Evolutionary conservation across 192 early-diverging fungal genomes (phyloP), one percentile per base, ranked within the genome.

Genomic region (Obelidium mucronatum): DNA sequence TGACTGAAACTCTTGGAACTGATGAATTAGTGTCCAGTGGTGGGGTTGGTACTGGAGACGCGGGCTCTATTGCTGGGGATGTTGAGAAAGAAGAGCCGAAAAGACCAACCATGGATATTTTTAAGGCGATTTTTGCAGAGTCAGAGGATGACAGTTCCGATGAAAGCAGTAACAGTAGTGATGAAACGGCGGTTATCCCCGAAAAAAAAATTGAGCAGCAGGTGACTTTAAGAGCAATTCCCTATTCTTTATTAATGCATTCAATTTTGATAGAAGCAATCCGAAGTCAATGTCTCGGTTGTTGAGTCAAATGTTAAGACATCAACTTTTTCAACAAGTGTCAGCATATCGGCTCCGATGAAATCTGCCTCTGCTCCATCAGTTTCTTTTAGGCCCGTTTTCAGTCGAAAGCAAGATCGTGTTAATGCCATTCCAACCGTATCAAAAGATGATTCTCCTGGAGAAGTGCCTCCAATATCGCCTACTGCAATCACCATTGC

Each of bases 91-190:
- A 6, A 36, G 76, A 79, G 66, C 30, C 68, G 54, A 87, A 88
- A 54, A 80, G 92, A 58, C 92, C 93, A 2, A 76, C 93, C 1
- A 93, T 95, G 90, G 94, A 95, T 80, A 88, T 95, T 1, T 95
- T 95, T 69, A 93, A 93, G 79, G 91, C 92, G 3, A 95, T 95
- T 52, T 95, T 95, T 81, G 87, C 84, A 1, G 89, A 93, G 55
- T 84, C 84, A 1, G 92, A 93, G 33, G 83, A 84, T 36, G 84
- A 91, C 22, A 75, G 51, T n/a, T 30, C 58, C 15, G 37, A 74
- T 1, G 70, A 72, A n/a, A 61, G 40, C 44, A 37, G 44, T 31
- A 31, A 61, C 59, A 31, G 33, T n/a, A n/a, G n/a, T n/a, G n/a
- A n/a, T n/a, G n/a, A n/a, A n/a, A n/a, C n/a, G n/a, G n/a, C n/a